A percentile compares a stretch with the other conserved stretches of the same genome.
phyloP scores from a whole-genome alignment of 2,329 filamentous ascomycete species.

The Epicoccum sorghinum region DNA sequence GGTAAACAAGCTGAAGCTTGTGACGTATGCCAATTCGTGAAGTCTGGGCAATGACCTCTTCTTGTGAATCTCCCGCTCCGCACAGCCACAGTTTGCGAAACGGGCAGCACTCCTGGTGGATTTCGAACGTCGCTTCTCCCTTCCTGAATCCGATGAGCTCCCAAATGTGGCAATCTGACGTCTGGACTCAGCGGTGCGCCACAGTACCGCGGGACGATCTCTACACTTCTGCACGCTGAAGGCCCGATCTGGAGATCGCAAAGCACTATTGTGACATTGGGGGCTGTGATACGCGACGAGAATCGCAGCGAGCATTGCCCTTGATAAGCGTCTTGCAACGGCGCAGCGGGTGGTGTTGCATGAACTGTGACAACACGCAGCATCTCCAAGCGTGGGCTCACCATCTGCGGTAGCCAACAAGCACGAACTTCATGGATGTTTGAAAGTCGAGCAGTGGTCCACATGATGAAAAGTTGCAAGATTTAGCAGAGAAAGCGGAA shows the following conservation, averaged over 20 bases:
- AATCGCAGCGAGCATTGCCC: neutral
- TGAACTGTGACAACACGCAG: too few species aligned
- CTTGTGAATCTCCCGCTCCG: neutral
- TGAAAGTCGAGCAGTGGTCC: too few species aligned
- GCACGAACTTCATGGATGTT: too few species aligned
- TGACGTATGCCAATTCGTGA: conserved; percentile 18
- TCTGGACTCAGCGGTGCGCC: conserved; percentile 4
- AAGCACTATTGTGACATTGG: conserved; percentile 7
- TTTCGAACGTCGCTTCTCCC: conserved; percentile 7
- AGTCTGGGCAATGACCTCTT: conserved; percentile 11
- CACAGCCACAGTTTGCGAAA: conserved; percentile 15
- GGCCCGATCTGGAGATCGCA: neutral
- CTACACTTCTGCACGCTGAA: neutral
- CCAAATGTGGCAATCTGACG: conserved; percentile 5
- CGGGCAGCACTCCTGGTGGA: neutral
- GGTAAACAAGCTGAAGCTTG: conserved; percentile 19
- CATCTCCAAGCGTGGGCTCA: too few species aligned
- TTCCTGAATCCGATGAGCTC: neutral
- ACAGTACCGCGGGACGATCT: conserved; percentile 4
- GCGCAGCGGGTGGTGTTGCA: neutral
- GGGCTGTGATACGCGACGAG: conserved; percentile 4
- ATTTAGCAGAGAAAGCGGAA: too few species aligned
- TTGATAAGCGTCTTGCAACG: neutral
- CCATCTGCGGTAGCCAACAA: too few species aligned
- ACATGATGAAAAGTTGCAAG: too few species aligned